These are phyloP conservation scores for Nicotiana noctiflora DNA, from an alignment of 257 asterid genomes.

Conservation along the genomic window DNA sequence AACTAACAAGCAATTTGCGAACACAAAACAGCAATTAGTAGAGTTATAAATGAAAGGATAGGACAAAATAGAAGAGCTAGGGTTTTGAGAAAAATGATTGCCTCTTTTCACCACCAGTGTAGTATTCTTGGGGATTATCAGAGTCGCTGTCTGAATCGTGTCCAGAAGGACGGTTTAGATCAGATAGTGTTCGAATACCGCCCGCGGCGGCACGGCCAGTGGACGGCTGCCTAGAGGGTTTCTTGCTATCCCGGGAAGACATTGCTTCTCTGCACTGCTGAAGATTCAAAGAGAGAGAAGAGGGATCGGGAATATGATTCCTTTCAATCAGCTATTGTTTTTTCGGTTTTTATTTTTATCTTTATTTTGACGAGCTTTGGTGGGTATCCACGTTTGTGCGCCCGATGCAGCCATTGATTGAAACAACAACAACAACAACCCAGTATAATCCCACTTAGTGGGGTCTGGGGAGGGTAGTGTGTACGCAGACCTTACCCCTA, in stretches of 20 bases:
- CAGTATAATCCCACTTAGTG: too few species aligned
- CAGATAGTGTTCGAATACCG: slow-evolving; percentile 80
- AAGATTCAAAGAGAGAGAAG: neutral
- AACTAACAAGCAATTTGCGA: neutral
- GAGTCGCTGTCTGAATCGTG: slow-evolving; percentile 58
- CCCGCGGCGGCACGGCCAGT: slow-evolving; percentile 35
- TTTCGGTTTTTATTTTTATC: neutral
- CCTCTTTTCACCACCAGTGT: slow-evolving; percentile 97
- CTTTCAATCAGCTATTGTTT: too few species aligned
- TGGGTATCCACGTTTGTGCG: too few species aligned
- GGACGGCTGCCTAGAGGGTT: slow-evolving; percentile 38
- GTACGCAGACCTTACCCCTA: too few species aligned
- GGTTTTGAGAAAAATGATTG: slow-evolving; percentile 15
- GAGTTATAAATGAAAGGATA: too few species aligned
- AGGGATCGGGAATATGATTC: neutral
- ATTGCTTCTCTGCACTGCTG: slow-evolving; percentile 10
- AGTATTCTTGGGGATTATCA: slow-evolving; percentile 75
- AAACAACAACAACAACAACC: too few species aligned
- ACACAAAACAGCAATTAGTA: neutral
- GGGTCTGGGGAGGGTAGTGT: too few species aligned
- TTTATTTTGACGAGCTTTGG: too few species aligned
- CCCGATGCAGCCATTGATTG: too few species aligned
- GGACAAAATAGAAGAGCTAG: slow-evolving; percentile 12
- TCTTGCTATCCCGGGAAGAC: slow-evolving; percentile 70
- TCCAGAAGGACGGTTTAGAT: slow-evolving; percentile 69